Evolutionary conservation across 352 stramenopile species (phyloP), one percentile per base, ranked within the genome.

Genomic region (Pythium biforme): DNA sequence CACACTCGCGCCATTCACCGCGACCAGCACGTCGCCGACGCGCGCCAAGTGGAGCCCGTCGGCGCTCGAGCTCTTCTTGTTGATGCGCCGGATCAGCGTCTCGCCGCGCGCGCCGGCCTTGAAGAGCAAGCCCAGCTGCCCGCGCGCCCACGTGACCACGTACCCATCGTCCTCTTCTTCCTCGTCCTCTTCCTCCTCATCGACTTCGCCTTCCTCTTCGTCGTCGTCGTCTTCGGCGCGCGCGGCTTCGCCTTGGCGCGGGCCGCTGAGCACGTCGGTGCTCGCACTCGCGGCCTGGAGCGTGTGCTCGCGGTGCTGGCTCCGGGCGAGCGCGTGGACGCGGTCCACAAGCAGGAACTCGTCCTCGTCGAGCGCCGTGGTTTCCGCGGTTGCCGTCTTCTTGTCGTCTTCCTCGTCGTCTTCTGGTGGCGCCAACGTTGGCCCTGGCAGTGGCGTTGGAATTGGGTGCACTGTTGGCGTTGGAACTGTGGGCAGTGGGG

Each of bases 1-100:
- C 20, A 93, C 77, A 17, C 72, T 77, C 6, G 74, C 59, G 23
- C 79, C 77, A 48, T 95, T 90, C 0, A 95, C 53, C 7, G 79
- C 83, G 4, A 92, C 52, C 11, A 95, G 65, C n/a, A 89, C 77
- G 58, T 95, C 86, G n/a, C 86, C 83, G 0, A 75, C 79, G 26
- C 83, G 79, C 20, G 85, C 82, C 26, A 81, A 79, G 37, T 88
- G 74, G 25, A 92, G 58, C 6, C 79, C 81, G 3, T 76, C 70
- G 4, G 83, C 81, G 22, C 72, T 73, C 39, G 82, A 78, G 29
- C 3, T 52, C 43, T 86, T 83, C 67, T 89, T 89, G 67, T 85
- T 92, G 19, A 93, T 81, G 14, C 82, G 75, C 41, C 84, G 80
- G 51, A 93, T 93, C 19, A 90, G 68, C 4, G 82, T 76, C 40